phyloP scores from a whole-genome alignment of 1,139 yeast species.

The Suhomyces chickasaworum region DNA sequence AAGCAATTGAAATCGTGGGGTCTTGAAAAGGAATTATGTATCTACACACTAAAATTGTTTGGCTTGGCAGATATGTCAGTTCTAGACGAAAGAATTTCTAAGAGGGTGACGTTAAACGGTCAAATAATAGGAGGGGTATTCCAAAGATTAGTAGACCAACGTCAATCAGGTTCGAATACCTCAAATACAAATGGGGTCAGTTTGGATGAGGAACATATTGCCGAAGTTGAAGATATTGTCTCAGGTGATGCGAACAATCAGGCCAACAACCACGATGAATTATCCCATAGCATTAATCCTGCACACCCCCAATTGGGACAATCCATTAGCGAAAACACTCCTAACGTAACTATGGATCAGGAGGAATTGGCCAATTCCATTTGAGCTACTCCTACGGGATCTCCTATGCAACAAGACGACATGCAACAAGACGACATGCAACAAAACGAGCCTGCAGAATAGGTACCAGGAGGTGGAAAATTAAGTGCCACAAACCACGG shows the following conservation, averaged over 20 bases:
- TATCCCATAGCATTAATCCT: not conserved
- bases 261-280: not conserved
- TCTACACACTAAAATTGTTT: constrained; percentile 52
- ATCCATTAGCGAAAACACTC: not conserved
- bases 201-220: not conserved
- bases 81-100: constrained; percentile 29
- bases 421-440: not conserved
- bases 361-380: not conserved
- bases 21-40: constrained; percentile 51
- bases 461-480: no score
- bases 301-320: not conserved
- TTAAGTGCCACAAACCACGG: no score
- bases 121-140: constrained; percentile 48
- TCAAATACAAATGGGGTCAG: not conserved
- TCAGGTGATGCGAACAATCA: not conserved
- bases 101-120: constrained; percentile 52
- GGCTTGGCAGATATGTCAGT: constrained; percentile 45
- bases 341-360: not conserved
- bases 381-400: no score
- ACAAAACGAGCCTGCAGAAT: not conserved
- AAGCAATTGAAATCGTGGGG: constrained; percentile 28
- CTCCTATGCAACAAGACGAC: not conserved
- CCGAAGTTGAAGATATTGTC: not conserved
- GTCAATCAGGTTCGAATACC: constrained; percentile 7
- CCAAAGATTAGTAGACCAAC: constrained; percentile 27